Conservation (phyloP, 139 green algal species). For the Chlorella vulgaris region DNA sequence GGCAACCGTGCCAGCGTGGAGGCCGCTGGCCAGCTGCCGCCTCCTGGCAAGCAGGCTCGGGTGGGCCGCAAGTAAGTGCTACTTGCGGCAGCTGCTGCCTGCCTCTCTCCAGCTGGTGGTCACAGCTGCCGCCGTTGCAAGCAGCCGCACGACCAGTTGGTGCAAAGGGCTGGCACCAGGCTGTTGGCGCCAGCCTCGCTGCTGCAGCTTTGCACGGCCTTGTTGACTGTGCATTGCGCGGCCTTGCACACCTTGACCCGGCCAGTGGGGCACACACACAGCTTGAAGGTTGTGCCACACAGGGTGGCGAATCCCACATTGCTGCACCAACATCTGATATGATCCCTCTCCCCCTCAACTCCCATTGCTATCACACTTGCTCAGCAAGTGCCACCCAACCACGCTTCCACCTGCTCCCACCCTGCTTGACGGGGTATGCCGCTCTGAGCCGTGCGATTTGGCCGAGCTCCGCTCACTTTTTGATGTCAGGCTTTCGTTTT, state of each 20-base stretch:
- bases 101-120: background rate
- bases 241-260: too few relatives aligned
- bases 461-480: background rate
- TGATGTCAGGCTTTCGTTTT: background rate
- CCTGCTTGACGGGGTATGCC: too few relatives aligned
- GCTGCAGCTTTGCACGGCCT: background rate
- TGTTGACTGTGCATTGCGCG: too few relatives aligned
- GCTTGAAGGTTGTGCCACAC: too few relatives aligned
- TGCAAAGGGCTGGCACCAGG: background rate
- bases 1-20: background rate
- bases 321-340: too few relatives aligned
- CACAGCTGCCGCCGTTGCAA: background rate
- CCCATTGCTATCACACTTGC: too few relatives aligned
- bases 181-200: background rate
- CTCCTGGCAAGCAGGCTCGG: background rate
- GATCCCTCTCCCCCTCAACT: too few relatives aligned
- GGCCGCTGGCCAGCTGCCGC: background rate
- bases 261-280: too few relatives aligned
- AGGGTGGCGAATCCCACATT: too few relatives aligned
- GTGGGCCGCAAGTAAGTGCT: background rate
- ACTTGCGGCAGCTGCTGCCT: background rate
- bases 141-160: background rate
- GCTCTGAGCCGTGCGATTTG: too few relatives aligned
- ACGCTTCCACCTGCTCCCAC: too few relatives aligned
- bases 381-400: too few relatives aligned